These are phyloP conservation scores for Clavispora phyllophila DNA, from an alignment of 805 yeast species.

Conservation along the genomic window DNA sequence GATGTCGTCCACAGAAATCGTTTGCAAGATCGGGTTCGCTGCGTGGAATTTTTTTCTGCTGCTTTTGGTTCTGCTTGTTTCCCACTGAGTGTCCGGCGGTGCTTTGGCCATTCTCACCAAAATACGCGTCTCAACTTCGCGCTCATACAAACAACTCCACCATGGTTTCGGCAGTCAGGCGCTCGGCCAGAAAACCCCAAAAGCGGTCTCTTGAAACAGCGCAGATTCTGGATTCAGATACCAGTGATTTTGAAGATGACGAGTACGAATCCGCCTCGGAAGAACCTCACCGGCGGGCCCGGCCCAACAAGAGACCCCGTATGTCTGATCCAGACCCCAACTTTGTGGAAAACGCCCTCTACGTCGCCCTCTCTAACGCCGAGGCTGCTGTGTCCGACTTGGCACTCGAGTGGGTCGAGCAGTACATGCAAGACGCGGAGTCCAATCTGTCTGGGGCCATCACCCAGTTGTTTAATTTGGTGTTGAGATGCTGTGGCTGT, in stretches of 20 bases:
- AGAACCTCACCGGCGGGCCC: background rate
- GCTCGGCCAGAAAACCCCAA: background rate
- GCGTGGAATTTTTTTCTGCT: too few relatives aligned
- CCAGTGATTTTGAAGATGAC: background rate
- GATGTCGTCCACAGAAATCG: too few relatives aligned
- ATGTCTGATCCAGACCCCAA: background rate
- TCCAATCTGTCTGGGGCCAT: slow-evolving; percentile 34
- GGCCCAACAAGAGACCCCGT: background rate
- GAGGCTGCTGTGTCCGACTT: slow-evolving; percentile 28
- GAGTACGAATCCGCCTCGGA: background rate
- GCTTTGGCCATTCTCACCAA: too few relatives aligned
- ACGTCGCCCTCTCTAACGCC: slow-evolving; percentile 25
- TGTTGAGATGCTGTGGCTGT: slow-evolving; percentile 71
- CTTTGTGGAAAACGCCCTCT: slow-evolving; percentile 24
- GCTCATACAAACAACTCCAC: background rate
- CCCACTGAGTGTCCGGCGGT: too few relatives aligned
- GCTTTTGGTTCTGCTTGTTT: too few relatives aligned
- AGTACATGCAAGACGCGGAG: slow-evolving; percentile 20
- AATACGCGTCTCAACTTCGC: slow-evolving; percentile 2
- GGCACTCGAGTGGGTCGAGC: slow-evolving; percentile 37
- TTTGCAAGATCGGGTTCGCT: too few relatives aligned
- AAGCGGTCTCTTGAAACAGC: background rate
- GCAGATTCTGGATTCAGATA: background rate
- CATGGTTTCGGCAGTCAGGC: slow-evolving; percentile 1
- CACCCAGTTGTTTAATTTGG: slow-evolving; percentile 59